Conservation (phyloP, 768 basidiomycete genomes). For the Asterophora parasitica region DNA sequence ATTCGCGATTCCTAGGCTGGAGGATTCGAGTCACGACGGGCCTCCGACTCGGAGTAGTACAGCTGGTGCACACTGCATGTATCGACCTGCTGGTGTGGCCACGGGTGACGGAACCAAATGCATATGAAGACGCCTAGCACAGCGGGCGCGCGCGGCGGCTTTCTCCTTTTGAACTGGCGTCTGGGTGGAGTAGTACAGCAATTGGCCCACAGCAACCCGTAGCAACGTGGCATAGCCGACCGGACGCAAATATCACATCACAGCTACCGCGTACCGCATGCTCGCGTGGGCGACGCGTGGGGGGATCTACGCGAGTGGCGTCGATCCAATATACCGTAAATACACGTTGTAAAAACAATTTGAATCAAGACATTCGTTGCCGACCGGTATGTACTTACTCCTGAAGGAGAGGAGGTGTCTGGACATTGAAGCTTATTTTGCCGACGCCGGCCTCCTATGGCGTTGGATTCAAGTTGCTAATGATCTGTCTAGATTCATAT, state of each 20-base stretch:
- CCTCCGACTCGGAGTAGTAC: not conserved
- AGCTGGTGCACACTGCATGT: too few species aligned
- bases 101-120: not conserved
- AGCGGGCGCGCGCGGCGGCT: too few species aligned
- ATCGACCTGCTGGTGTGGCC: not conserved
- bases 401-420: not conserved
- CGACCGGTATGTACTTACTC: too few species aligned
- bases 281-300: not conserved
- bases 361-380: not conserved
- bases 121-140: slow-evolving; percentile 1
- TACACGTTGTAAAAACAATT: not conserved
- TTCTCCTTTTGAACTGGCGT: too few species aligned
- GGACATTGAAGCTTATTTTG: too few species aligned
- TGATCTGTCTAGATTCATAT: too few species aligned
- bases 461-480: too few species aligned
- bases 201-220: not conserved
- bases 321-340: not conserved
- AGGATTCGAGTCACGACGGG: not conserved
- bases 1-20: too few species aligned
- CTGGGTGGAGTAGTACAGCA: too few species aligned
- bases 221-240: not conserved
- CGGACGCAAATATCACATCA: too few species aligned
- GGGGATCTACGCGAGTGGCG: not conserved
- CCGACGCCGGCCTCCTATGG: too few species aligned
- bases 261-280: not conserved